Evolutionary conservation across 345 rosid genomes (phyloP).

Genomic region (Eucalyptus albens): DNA sequence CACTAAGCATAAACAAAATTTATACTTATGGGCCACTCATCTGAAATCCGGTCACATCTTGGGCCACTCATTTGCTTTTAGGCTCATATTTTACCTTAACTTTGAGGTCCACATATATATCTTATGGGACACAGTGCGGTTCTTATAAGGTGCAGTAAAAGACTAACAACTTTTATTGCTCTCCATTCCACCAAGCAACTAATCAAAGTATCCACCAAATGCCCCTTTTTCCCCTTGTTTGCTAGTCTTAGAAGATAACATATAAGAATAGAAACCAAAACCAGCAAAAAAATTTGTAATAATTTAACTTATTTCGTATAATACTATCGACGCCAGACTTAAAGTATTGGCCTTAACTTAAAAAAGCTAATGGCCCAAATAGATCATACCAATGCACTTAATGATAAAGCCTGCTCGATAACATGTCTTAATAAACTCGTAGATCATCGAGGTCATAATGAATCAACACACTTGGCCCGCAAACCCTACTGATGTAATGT

Average conservation of each 20-base stretch:
- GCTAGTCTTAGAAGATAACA: too few relatives aligned
- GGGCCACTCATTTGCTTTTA: neutral
- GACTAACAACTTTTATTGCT: neutral
- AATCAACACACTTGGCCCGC: neutral
- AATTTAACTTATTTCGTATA: too few relatives aligned
- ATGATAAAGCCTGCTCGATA: neutral
- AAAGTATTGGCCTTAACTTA: neutral
- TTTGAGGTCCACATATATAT: neutral
- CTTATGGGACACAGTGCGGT: rapidly evolving
- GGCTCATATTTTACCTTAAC: neutral
- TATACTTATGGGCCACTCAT: neutral
- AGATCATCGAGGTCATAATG: neutral
- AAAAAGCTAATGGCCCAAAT: neutral
- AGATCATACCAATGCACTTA: neutral
- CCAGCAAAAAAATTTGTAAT: too few relatives aligned
- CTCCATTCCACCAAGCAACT: neutral
- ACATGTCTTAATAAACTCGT: neutral
- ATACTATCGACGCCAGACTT: too few relatives aligned
- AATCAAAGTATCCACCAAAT: too few relatives aligned
- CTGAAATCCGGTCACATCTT: neutral
- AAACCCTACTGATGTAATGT: neutral
- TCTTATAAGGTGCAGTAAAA: neutral
- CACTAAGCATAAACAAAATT: neutral
- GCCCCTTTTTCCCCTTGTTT: too few relatives aligned
- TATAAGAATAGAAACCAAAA: too few relatives aligned